Conservation (phyloP, 768 basidiomycete genomes). For the Tylopilus intermedius region DNA sequence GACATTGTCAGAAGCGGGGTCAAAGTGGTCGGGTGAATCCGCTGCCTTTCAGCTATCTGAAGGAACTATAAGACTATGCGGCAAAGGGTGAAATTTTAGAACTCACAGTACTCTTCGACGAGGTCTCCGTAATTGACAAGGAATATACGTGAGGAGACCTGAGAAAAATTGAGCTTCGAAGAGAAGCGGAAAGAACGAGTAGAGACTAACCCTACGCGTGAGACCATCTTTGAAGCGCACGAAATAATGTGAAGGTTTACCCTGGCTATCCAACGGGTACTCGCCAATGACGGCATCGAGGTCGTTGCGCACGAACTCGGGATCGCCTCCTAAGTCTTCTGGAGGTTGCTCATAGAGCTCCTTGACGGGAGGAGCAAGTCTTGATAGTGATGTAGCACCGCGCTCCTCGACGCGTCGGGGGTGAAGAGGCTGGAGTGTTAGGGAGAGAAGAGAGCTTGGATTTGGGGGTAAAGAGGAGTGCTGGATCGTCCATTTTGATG, state of each 20-base stretch:
- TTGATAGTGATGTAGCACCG: conserved; percentile 37
- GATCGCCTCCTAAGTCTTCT: conserved; percentile 32
- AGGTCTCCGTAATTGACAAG: conserved; percentile 37
- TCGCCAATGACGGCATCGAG: conserved; percentile 57
- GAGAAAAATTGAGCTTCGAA: conserved; percentile 4
- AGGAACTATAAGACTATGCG: conserved; percentile 7
- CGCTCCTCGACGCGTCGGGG: conserved; percentile 8
- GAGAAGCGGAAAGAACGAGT: background rate
- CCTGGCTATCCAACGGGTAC: conserved; percentile 30
- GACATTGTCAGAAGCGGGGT: conserved; percentile 51
- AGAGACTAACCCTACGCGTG: conserved; percentile 47
- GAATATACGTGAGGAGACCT: conserved; percentile 45
- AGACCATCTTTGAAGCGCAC: conserved; percentile 56
- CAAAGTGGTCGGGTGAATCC: conserved; percentile 47
- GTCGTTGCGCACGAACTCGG: conserved; percentile 27
- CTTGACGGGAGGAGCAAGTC: conserved; percentile 36
- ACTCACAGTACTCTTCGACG: conserved; percentile 54
- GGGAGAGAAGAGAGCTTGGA: conserved; percentile 13
- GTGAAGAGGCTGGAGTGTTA: conserved; percentile 10
- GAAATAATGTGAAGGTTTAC: conserved; percentile 49
- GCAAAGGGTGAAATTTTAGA: background rate
- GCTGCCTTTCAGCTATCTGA: conserved; percentile 43
- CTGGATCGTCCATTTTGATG: conserved; percentile 20
- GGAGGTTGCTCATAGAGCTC: conserved; percentile 37
- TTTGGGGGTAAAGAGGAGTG: conserved; percentile 13